Evolutionary conservation across 306 rosid genomes (phyloP).

Genomic region (Sophora flavescens): DNA sequence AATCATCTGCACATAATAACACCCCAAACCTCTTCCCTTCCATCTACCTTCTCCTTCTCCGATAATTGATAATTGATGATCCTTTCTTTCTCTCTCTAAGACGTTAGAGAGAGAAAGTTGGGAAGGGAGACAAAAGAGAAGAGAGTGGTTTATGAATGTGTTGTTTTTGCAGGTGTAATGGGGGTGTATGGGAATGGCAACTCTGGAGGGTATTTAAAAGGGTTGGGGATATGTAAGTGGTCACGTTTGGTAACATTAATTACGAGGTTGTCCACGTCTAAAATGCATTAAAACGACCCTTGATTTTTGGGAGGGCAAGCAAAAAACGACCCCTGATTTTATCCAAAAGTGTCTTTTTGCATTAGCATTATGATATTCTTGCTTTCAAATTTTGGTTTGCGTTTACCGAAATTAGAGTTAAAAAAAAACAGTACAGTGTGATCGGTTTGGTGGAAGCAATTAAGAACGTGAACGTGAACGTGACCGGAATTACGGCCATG

Average conservation of each 20-base stretch:
- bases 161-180: not conserved
- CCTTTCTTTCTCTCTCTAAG: not conserved
- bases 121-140: not conserved
- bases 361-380: not conserved
- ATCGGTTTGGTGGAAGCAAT: not conserved
- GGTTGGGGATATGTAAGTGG: constrained; percentile 5
- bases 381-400: not conserved
- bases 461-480: not conserved
- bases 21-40: constrained; percentile 61
- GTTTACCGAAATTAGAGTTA: not conserved
- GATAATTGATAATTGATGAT: no score
- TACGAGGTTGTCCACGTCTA: constrained; percentile 23
- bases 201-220: constrained; percentile 14
- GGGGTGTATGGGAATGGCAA: not conserved
- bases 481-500: not conserved
- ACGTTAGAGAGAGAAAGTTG: constrained; percentile 21
- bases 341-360: not conserved
- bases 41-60: no score
- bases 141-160: not conserved
- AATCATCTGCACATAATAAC: constrained; percentile 84
- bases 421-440: not conserved
- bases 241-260: constrained; percentile 10
- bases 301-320: not conserved
- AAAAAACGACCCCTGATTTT: not conserved
- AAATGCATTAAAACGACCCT: not conserved